phyloP scores from a whole-genome alignment of 31 red algal genomes.

The Endocladia muricata region DNA sequence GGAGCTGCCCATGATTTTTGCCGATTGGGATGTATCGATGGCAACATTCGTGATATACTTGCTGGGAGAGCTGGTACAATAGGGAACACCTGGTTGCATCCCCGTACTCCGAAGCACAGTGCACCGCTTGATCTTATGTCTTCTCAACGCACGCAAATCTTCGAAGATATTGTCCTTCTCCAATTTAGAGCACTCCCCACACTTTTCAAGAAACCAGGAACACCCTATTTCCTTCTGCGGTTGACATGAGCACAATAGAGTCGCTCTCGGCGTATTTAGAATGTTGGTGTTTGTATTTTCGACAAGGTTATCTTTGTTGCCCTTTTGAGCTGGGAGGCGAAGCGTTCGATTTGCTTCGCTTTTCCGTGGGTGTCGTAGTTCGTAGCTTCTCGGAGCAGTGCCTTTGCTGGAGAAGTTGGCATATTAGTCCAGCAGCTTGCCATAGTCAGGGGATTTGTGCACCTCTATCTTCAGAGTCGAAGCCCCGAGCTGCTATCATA shows the following conservation, averaged over 20 bases:
- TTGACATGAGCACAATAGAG: conserved; percentile 8
- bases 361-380: conserved; percentile 17
- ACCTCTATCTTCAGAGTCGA: conserved; percentile 1
- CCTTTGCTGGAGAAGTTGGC: not conserved
- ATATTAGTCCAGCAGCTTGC: conserved; percentile 8
- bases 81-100: not conserved
- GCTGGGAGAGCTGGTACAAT: not conserved
- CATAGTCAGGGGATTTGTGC: not conserved
- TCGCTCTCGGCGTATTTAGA: too few relatives aligned
- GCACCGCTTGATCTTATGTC: not conserved
- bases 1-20: not conserved
- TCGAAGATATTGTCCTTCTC: conserved; percentile 11
- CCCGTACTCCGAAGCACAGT: not conserved
- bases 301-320: not conserved
- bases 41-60: not conserved
- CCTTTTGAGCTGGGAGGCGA: not conserved
- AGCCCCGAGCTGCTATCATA: not conserved
- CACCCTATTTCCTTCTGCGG: conserved; percentile 24
- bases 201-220: conserved; percentile 9
- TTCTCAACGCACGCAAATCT: not conserved
- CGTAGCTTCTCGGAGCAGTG: conserved; percentile 12
- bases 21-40: conserved; percentile 8
- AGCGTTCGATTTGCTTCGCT: not conserved
- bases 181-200: not conserved
- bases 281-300: not conserved